Evolutionary conservation across 2,329 filamentous ascomycete genomes (phyloP).

Genomic region (Botryotinia globosa): DNA sequence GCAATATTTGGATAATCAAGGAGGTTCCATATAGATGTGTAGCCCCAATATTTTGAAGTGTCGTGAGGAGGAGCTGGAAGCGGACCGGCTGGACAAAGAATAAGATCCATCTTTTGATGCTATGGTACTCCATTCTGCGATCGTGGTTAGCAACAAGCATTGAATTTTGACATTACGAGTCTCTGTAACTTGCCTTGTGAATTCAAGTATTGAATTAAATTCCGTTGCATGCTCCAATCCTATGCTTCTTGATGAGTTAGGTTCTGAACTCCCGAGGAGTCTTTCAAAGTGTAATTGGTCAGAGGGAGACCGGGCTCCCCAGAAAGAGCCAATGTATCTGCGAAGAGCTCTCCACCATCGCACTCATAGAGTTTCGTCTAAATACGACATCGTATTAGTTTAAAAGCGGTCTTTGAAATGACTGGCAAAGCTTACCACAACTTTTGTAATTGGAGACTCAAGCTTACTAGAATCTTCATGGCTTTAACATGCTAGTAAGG

Average conservation of each 20-base stretch:
- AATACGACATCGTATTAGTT: neutral
- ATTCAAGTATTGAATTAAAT: neutral
- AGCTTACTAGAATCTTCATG: neutral
- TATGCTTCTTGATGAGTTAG: neutral
- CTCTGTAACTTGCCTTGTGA: neutral
- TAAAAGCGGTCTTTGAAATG: accelerated
- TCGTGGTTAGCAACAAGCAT: too few species aligned
- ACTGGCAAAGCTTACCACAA: neutral
- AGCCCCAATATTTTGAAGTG: too few species aligned
- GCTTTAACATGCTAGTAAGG: neutral
- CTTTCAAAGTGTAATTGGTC: neutral
- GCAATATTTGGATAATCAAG: too few species aligned
- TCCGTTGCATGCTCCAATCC: neutral
- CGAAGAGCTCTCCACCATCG: conserved; percentile 26
- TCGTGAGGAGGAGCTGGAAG: too few species aligned
- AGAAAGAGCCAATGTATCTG: neutral
- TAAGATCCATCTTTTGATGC: too few species aligned
- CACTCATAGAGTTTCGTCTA: neutral
- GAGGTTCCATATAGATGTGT: too few species aligned
- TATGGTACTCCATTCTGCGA: too few species aligned
- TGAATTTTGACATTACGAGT: too few species aligned
- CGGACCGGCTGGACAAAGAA: too few species aligned
- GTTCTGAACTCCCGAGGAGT: neutral
- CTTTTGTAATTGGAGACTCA: neutral
- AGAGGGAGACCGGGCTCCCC: neutral